Conservation (phyloP, 331 rosid genomes). For the Malus hybrid region DNA sequence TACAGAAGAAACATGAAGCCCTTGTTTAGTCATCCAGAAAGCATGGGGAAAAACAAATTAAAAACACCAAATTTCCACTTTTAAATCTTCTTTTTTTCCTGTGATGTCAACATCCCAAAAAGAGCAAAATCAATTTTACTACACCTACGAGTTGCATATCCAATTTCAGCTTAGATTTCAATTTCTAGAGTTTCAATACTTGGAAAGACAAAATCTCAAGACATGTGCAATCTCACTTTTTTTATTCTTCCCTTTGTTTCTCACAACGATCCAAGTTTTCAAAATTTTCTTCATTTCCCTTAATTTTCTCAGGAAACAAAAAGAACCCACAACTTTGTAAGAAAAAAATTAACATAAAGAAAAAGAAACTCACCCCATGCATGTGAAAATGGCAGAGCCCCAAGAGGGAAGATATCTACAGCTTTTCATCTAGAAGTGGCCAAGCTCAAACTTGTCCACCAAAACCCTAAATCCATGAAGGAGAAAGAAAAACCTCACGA, state of each 20-base stretch:
- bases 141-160: not conserved
- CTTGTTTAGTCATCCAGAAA: constrained; percentile 29
- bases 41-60: constrained; percentile 13
- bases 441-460: constrained; percentile 24
- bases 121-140: constrained; percentile 7
- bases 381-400: constrained; percentile 45
- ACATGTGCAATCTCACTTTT: not conserved
- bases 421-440: constrained; percentile 45
- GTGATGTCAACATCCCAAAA: constrained; percentile 17
- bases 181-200: not conserved
- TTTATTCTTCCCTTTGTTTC: not conserved
- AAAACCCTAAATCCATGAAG: constrained; percentile 21
- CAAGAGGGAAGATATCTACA: constrained; percentile 47
- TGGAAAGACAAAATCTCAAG: not conserved
- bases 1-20: constrained; percentile 18
- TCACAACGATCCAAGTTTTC: not conserved
- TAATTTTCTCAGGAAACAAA: constrained; percentile 17
- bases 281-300: constrained; percentile 2
- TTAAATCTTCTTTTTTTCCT: not conserved
- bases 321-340: not conserved
- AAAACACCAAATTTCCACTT: not conserved
- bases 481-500: constrained; percentile 13
- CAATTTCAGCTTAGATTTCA: not conserved
- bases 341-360: constrained; percentile 1
- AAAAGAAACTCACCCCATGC: constrained; percentile 63